Evolutionary conservation across 2,329 filamentous ascomycete species (phyloP).

Genomic region (Talaromyces albobiverticillius): DNA sequence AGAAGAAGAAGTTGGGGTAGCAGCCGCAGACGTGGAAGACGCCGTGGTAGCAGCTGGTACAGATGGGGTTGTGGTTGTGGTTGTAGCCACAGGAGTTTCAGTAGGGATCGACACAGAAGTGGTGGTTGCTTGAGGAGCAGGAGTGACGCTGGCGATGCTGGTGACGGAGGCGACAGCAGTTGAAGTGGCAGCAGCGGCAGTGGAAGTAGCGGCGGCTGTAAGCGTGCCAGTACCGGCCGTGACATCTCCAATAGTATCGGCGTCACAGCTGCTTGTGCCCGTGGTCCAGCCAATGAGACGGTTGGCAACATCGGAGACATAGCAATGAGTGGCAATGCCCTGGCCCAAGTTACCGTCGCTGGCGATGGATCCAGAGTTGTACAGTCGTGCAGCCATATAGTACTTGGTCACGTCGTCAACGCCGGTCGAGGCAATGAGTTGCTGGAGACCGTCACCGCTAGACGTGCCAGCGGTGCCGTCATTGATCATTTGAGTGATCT

Average conservation of each 20-base stretch:
- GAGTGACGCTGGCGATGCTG: constrained; percentile 1
- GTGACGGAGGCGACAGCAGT: neutral
- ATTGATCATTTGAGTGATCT: constrained; percentile 28
- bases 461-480: constrained; percentile 29
- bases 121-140: neutral
- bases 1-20: neutral
- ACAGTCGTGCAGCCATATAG: constrained; percentile 29
- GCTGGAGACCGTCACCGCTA: constrained; percentile 24
- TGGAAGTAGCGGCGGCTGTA: neutral
- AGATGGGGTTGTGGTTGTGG: neutral
- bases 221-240: too few species aligned
- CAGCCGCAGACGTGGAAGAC: neutral
- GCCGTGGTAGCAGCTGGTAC: neutral
- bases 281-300: constrained; percentile 42
- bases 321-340: constrained; percentile 47
- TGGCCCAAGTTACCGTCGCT: constrained; percentile 24
- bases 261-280: constrained; percentile 9
- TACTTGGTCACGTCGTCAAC: constrained; percentile 15
- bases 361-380: constrained; percentile 33
- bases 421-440: constrained; percentile 21
- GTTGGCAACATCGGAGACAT: constrained; percentile 52
- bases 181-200: neutral
- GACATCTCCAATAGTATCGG: neutral
- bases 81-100: neutral
- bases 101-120: neutral